These are phyloP conservation scores for Blastobotrys apis DNA, from an alignment of 1,139 yeast genomes.

Conservation along the genomic window DNA sequence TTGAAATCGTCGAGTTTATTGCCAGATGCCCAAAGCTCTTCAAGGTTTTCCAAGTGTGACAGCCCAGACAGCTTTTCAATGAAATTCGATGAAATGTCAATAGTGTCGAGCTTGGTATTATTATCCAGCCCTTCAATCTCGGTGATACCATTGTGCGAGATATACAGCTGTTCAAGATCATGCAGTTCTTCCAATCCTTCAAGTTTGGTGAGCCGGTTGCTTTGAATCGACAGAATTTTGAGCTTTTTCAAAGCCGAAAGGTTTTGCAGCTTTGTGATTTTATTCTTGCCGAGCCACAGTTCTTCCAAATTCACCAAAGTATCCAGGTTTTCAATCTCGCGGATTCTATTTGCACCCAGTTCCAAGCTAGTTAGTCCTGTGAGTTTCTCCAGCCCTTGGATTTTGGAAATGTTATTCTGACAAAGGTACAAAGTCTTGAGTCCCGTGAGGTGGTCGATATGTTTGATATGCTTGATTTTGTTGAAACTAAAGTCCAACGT, in stretches of 20 bases:
- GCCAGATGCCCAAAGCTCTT: slow-evolving; percentile 92
- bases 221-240: slow-evolving; percentile 79
- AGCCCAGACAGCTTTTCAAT: slow-evolving; percentile 60
- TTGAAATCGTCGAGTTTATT: slow-evolving; percentile 66
- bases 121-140: slow-evolving; percentile 76
- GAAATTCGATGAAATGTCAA: slow-evolving; percentile 79
- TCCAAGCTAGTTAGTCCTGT: slow-evolving; percentile 67
- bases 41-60: slow-evolving; percentile 59
- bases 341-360: slow-evolving; percentile 84
- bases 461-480: slow-evolving; percentile 81
- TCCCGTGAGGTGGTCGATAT: slow-evolving; percentile 58
- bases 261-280: slow-evolving; percentile 62
- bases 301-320: slow-evolving; percentile 56
- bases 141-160: slow-evolving; percentile 79
- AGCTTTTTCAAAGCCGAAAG: slow-evolving; percentile 58
- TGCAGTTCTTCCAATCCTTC: slow-evolving; percentile 74
- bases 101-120: slow-evolving; percentile 59
- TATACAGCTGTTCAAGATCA: slow-evolving; percentile 77
- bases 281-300: slow-evolving; percentile 92
- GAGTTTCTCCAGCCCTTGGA: slow-evolving; percentile 61
- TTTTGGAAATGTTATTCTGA: slow-evolving; percentile 77
- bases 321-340: slow-evolving; percentile 55
- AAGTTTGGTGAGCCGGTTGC: slow-evolving; percentile 72
- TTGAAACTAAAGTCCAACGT: slow-evolving; percentile 84
- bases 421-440: slow-evolving; percentile 75